phyloP scores from a whole-genome alignment of 805 yeast genomes.

The Wickerhamiella nectarea region DNA sequence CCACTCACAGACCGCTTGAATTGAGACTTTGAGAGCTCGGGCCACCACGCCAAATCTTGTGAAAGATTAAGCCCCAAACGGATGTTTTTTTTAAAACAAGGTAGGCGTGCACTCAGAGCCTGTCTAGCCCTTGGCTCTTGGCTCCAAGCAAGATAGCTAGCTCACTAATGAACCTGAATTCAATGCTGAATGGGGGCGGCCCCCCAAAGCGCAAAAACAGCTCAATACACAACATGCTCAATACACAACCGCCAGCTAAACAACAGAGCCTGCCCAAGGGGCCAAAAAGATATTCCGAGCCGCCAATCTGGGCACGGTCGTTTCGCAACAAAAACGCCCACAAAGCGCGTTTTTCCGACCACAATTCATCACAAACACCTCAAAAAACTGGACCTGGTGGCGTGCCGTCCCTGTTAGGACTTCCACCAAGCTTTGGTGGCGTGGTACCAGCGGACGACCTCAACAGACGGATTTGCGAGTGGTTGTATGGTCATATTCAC shows the following conservation, averaged over 20 bases:
- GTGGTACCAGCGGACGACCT: conserved; percentile 68
- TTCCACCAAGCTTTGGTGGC: conserved; percentile 49
- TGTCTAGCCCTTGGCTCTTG: too few relatives aligned
- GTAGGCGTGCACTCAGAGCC: too few relatives aligned
- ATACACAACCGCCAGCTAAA: conserved; percentile 2
- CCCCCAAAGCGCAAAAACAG: conserved; percentile 2
- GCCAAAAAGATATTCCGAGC: conserved; percentile 4
- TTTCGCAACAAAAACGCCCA: background rate
- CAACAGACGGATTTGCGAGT: conserved; percentile 68
- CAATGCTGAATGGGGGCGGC: conserved; percentile 7
- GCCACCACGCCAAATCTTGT: too few relatives aligned
- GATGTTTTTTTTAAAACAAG: too few relatives aligned
- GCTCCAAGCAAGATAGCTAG: too few relatives aligned
- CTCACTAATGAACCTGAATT: conserved; percentile 3
- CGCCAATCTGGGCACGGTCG: conserved; percentile 7
- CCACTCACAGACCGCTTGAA: too few relatives aligned
- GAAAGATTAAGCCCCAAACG: too few relatives aligned
- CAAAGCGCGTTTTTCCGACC: background rate
- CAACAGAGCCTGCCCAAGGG: background rate
- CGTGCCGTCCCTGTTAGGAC: conserved; percentile 24
- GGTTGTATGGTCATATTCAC: conserved; percentile 73
- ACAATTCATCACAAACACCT: background rate
- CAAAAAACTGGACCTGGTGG: conserved; percentile 17
- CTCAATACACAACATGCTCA: conserved; percentile 3
- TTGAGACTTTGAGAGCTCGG: too few relatives aligned